Evolutionary conservation across 2,329 filamentous ascomycete genomes (phyloP), one percentile per base, ranked within the genome.

Genomic region (Didymella pomorum): DNA sequence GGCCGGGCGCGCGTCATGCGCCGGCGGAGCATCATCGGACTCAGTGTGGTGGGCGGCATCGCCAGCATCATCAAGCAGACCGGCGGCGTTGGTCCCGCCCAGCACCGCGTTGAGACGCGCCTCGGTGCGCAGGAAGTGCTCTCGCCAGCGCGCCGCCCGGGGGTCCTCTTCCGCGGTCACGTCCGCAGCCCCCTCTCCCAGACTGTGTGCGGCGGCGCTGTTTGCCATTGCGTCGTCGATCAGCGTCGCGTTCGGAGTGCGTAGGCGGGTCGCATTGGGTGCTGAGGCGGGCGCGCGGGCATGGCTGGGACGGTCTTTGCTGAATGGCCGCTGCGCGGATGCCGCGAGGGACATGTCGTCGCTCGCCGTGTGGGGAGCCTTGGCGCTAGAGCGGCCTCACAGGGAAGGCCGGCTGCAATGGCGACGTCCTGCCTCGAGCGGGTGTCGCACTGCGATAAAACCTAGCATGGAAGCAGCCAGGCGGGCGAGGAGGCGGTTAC

Each of bases 21-120:
- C 67, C 71, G 72, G 64, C 67, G 71, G 67, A 68, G 64, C 67
- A 63, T 67, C 65, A 62, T 71, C 68, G 62, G 70, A 67, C 60
- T 64, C 58, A 56, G 67, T 56, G 57, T 63, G 53, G 56, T 60
- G 62, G 35, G 50, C 68, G 60, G 64, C 62, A 59, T 71, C 69
- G 41, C 65, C 49, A 48, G 64, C 64, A 67, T 74, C 71, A 61
- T 74, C 71, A 61, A 61, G 41, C 41, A 56, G 52, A 63, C 68
- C 67, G 48, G 59, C 58, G 20, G 61, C 62, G 29, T 43, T 71
- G 52, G 74, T 78, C 41, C 79, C 79, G 37, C 82, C 82, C 74
- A 97, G 96, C n/a, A 97, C 81, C 41, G 87, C 82, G 62, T 87
- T 86, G 71, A 97, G 88, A 78, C 87, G 89, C 68, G 87, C 84